phyloP scores from a whole-genome alignment of 2,329 filamentous ascomycete genomes.

The Shiraia sp. region DNA sequence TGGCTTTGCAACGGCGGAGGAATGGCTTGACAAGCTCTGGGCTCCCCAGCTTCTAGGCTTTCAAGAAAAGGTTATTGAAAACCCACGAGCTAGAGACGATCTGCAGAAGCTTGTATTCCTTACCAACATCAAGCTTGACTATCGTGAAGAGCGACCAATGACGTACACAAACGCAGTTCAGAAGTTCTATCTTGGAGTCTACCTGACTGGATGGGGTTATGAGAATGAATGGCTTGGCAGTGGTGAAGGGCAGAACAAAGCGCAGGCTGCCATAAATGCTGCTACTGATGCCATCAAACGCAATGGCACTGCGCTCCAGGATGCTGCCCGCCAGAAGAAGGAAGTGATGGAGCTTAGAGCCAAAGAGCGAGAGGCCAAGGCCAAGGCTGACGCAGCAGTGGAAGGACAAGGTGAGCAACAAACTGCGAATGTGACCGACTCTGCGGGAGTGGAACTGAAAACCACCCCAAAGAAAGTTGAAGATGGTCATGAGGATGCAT shows the following conservation, averaged over 20 bases:
- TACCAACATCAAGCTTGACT: slow-evolving; percentile 43
- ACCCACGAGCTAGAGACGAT: slow-evolving; percentile 45
- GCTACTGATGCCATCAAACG: slow-evolving; percentile 65
- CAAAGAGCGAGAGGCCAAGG: slow-evolving; percentile 21
- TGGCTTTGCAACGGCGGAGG: slow-evolving; percentile 64
- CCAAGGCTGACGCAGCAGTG: slow-evolving; percentile 9
- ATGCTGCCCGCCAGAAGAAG: slow-evolving; percentile 24
- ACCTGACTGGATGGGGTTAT: slow-evolving; percentile 71
- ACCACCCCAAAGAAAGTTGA: slow-evolving; percentile 9
- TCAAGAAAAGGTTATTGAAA: slow-evolving; percentile 38
- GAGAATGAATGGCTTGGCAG: slow-evolving; percentile 63
- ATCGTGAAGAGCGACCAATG: slow-evolving; percentile 57
- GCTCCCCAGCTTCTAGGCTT: slow-evolving; percentile 43
- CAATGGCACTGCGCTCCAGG: slow-evolving; percentile 18
- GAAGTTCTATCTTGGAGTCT: slow-evolving; percentile 66
- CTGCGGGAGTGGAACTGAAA: neutral
- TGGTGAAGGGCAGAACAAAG: slow-evolving; percentile 68
- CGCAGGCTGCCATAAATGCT: slow-evolving; percentile 69
- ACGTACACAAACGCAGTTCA: slow-evolving; percentile 58
- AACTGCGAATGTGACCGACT: slow-evolving; percentile 16
- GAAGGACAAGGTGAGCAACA: slow-evolving; percentile 19
- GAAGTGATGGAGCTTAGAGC: slow-evolving; percentile 19
- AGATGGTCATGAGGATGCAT: neutral
- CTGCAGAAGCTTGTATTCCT: slow-evolving; percentile 42
- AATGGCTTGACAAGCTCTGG: slow-evolving; percentile 80